Percentiles rank a stretch among this genome's conserved stretches.
Conservation (phyloP, 2,329 filamentous ascomycete species). For the Alternaria triticina region DNA sequence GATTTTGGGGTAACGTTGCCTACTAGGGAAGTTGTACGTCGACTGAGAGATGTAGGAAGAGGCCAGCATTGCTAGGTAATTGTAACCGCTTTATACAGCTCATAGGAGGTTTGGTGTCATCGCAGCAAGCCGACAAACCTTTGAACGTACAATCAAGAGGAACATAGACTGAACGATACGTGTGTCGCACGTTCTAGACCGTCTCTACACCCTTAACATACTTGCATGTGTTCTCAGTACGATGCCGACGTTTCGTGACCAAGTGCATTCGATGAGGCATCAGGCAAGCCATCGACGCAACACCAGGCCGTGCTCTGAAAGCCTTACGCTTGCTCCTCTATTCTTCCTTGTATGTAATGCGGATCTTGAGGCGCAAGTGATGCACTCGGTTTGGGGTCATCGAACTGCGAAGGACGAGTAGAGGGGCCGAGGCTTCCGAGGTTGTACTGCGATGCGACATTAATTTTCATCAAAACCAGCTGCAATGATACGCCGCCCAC, state of each 20-base stretch:
- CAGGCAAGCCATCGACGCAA: neutral
- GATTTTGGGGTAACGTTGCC: no score
- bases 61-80: neutral
- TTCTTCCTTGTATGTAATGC: neutral
- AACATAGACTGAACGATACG: fast-evolving
- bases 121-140: neutral
- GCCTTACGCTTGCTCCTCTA: neutral
- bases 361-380: neutral
- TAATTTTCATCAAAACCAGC: neutral
- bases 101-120: neutral
- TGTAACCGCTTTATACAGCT: neutral
- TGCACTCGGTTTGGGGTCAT: neutral
- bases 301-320: neutral
- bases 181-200: fast-evolving
- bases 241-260: neutral
- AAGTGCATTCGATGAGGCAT: neutral
- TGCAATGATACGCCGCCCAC: neutral
- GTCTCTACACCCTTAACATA: fast-evolving
- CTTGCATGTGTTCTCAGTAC: neutral
- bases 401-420: neutral
- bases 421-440: neutral
- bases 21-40: neutral
- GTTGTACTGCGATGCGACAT: neutral
- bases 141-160: neutral
- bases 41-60: neutral